Conservation (phyloP, 2,329 filamentous ascomycete genomes). For the Exophiala spinifera region DNA sequence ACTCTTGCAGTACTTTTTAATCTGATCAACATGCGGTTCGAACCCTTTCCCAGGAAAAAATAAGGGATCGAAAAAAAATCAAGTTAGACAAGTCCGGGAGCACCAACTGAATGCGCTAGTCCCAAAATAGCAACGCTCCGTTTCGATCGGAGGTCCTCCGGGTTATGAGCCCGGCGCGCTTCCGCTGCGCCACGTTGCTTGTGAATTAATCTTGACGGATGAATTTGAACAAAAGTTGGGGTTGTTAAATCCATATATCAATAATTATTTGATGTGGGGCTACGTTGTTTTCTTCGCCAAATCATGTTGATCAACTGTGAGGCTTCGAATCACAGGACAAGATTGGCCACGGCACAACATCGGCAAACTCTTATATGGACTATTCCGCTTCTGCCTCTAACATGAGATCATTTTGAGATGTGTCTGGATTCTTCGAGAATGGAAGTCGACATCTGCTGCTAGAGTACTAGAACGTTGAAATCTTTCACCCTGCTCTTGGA, state of each 20-base stretch:
- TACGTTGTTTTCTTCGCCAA: background rate
- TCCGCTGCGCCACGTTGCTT: conserved; percentile 46
- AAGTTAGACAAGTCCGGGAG: too few species aligned
- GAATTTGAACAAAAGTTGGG: conserved; percentile 5
- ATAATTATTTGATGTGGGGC: too few species aligned
- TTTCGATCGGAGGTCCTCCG: conserved; percentile 38
- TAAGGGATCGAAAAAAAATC: too few species aligned
- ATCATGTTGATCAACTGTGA: background rate
- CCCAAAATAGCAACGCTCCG: conserved; percentile 30
- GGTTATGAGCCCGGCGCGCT: conserved; percentile 50
- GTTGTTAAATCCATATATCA: background rate
- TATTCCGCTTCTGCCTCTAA: background rate
- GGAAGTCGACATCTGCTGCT: background rate
- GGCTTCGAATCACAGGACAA: background rate
- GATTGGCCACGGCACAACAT: background rate
- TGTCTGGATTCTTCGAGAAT: conserved; percentile 9
- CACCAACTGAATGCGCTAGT: too few species aligned
- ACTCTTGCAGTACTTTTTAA: too few species aligned
- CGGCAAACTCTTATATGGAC: background rate
- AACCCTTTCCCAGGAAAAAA: too few species aligned
- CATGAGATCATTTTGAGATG: conserved; percentile 1
- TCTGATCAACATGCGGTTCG: too few species aligned
- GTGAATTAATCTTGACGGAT: background rate
- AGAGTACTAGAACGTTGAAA: background rate
- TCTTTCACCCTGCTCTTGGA: background rate